Evolutionary conservation across 2,329 filamentous ascomycete genomes (phyloP).

Genomic region (Coniochaeta sp.): DNA sequence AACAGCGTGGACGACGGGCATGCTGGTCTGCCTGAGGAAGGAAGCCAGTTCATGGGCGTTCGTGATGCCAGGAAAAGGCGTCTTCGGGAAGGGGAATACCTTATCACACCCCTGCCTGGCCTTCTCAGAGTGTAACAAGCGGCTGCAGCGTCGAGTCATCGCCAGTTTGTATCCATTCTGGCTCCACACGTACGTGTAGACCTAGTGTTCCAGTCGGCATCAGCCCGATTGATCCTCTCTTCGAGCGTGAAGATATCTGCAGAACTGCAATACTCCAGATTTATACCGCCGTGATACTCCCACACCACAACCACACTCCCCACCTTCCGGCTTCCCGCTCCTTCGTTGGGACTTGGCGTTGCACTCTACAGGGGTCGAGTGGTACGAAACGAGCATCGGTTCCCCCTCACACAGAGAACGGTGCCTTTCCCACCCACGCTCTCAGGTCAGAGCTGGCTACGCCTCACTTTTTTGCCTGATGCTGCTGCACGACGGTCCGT

Average conservation of each 20-base stretch:
- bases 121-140: neutral
- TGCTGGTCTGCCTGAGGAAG: conserved; percentile 9
- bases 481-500: neutral
- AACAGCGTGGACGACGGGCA: neutral
- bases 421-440: conserved; percentile 2
- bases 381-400: neutral
- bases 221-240: neutral
- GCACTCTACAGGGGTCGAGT: neutral
- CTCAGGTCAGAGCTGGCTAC: conserved; percentile 10
- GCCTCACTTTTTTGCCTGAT: conserved; percentile 18
- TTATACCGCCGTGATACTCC: neutral
- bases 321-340: neutral
- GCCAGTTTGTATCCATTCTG: neutral
- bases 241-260: neutral
- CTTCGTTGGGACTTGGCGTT: neutral
- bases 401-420: neutral
- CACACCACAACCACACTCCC: neutral
- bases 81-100: neutral
- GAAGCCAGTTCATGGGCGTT: no score
- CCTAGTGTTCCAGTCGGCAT: neutral
- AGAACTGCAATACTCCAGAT: neutral
- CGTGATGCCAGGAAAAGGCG: neutral
- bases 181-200: no score
- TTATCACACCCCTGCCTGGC: neutral
- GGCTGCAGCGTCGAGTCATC: neutral